These are phyloP conservation scores for Aspergillus avenaceus DNA, from an alignment of 495 filamentous ascomycete species.

Conservation along the genomic window DNA sequence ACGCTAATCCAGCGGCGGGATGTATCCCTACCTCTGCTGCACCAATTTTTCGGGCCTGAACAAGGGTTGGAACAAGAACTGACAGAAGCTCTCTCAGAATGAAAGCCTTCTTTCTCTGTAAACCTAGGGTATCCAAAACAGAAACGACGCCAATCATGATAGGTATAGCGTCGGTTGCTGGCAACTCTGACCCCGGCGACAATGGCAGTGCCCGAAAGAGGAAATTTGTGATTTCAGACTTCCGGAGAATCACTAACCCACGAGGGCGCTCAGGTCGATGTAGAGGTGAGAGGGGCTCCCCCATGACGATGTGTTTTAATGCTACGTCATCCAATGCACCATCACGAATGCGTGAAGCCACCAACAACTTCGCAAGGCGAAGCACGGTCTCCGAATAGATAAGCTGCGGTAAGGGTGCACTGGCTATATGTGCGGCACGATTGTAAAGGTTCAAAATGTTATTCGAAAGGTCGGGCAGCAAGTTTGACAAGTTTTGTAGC, in stretches of 20 bases:
- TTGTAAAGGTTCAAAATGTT: conserved; percentile 80
- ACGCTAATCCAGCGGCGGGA: conserved; percentile 78
- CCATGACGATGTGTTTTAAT: conserved; percentile 63
- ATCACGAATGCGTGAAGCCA: conserved; percentile 62
- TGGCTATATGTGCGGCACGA: conserved; percentile 66
- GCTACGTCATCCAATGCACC: conserved; percentile 65
- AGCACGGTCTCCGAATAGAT: conserved; percentile 80
- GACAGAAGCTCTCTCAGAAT: conserved; percentile 78
- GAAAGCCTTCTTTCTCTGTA: conserved; percentile 82
- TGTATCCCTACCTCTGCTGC: conserved; percentile 94
- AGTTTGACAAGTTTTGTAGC: conserved; percentile 56
- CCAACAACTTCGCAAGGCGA: conserved; percentile 69
- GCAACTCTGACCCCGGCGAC: conserved; percentile 51
- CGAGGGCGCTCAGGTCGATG: conserved; percentile 39
- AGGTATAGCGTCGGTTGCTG: conserved; percentile 65
- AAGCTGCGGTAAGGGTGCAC: conserved; percentile 76
- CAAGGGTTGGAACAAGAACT: conserved; percentile 76
- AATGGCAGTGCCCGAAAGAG: conserved; percentile 71
- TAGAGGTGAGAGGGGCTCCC: conserved; percentile 39
- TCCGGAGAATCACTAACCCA: conserved; percentile 37
- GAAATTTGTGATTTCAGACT: conserved; percentile 64
- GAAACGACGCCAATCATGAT: conserved; percentile 85
- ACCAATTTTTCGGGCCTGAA: conserved; percentile 88
- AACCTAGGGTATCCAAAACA: conserved; percentile 68
- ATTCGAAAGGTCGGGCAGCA: conserved; percentile 73